Conservation (phyloP, 768 basidiomycete genomes). For the Scleroderma citrinum region DNA sequence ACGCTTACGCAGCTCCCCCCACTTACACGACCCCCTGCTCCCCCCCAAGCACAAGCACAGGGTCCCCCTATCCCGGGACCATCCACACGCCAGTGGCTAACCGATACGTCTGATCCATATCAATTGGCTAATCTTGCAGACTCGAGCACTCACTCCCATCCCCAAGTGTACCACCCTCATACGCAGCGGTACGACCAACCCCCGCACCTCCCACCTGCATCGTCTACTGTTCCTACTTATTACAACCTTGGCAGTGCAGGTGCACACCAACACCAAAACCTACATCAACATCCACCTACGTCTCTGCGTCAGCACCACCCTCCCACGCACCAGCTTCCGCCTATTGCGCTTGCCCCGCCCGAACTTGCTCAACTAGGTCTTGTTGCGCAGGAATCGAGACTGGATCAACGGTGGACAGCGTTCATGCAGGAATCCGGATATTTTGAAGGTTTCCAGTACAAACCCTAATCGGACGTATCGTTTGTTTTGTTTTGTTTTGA, state of each 20-base stretch:
- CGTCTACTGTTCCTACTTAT: neutral
- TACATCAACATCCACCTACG: neutral
- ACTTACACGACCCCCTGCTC: neutral
- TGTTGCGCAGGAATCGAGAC: constrained; percentile 46
- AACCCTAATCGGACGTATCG: too few relatives aligned
- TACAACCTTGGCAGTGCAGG: neutral
- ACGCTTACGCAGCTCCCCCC: neutral
- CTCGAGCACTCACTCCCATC: neutral
- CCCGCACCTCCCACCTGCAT: too few relatives aligned
- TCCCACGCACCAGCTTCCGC: neutral
- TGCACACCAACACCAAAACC: neutral
- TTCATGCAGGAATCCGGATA: constrained; percentile 57
- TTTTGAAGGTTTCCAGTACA: constrained; percentile 23
- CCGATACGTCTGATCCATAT: neutral
- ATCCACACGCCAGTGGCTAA: neutral
- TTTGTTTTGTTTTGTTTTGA: too few relatives aligned
- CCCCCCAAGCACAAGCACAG: neutral
- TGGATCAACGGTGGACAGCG: constrained; percentile 55
- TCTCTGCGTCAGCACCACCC: neutral
- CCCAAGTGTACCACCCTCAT: neutral
- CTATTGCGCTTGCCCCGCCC: constrained; percentile 24
- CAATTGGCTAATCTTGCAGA: neutral
- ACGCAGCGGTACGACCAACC: neutral
- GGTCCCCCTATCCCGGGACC: neutral
- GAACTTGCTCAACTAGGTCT: constrained; percentile 59